A percentile compares a stretch with the other conserved stretches of the same genome.
phyloP scores from a whole-genome alignment of 768 basidiomycete genomes.

The Leccinum imitatum region DNA sequence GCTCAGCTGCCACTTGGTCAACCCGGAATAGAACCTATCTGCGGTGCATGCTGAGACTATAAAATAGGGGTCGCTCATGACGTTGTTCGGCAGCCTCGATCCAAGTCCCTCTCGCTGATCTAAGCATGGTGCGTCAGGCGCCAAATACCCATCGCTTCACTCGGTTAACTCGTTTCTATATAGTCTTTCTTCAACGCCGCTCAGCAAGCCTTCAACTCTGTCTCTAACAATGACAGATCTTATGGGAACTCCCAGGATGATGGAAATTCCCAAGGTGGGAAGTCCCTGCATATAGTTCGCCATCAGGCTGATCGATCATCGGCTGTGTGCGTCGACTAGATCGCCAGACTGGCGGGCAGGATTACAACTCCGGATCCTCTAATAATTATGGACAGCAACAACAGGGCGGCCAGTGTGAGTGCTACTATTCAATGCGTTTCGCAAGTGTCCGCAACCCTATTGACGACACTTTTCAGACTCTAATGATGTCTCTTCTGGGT shows the following conservation, averaged over 20 bases:
- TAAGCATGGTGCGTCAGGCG: constrained; percentile 25
- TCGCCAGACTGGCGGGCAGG: constrained; percentile 1
- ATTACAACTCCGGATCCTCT: background rate
- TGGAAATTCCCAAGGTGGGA: background rate
- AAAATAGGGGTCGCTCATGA: constrained; percentile 9
- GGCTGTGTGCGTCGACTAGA: constrained; percentile 12
- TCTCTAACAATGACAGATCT: constrained; percentile 32
- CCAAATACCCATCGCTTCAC: background rate
- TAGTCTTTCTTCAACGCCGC: constrained; percentile 75
- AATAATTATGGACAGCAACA: constrained; percentile 12
- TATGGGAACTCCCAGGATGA: background rate
- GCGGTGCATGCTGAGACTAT: constrained; percentile 18
- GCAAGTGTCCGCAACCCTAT: background rate
- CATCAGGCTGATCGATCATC: background rate
- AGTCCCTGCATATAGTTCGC: constrained; percentile 4
- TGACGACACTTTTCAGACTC: background rate
- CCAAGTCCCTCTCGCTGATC: constrained; percentile 5
- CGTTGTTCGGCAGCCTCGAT: constrained; percentile 12
- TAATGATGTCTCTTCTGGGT: background rate
- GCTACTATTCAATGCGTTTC: background rate
- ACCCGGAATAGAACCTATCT: constrained; percentile 22
- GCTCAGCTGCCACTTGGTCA: constrained; percentile 20
- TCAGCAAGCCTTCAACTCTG: constrained; percentile 56
- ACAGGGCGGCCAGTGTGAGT: constrained; percentile 17
- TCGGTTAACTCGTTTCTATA: background rate